Conservation (phyloP, 345 rosid genomes). For the Noccaea bulbosa region DNA sequence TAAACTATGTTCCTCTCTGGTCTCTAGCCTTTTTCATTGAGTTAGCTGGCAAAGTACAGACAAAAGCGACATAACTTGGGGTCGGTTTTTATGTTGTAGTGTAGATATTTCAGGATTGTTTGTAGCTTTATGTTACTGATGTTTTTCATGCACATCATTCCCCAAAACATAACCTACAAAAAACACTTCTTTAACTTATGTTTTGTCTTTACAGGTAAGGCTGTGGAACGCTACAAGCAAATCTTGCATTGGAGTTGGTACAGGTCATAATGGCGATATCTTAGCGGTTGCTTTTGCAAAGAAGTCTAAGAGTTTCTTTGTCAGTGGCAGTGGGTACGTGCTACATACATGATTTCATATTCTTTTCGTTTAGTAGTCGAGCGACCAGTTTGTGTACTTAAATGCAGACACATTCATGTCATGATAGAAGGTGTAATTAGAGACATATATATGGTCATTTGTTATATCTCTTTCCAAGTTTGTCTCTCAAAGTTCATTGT, state of each 20-base stretch:
- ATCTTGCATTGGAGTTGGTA: slow-evolving; percentile 84
- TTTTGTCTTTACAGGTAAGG: slow-evolving; percentile 65
- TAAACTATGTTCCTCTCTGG: slow-evolving; percentile 1
- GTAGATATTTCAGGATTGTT: neutral
- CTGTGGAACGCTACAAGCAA: slow-evolving; percentile 75
- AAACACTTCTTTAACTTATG: neutral
- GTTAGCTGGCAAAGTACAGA: slow-evolving; percentile 12
- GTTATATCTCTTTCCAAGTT: neutral
- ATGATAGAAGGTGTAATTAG: slow-evolving; percentile 16
- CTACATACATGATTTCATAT: slow-evolving; percentile 17
- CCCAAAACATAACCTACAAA: slow-evolving; percentile 11
- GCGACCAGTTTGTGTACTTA: slow-evolving; percentile 10
- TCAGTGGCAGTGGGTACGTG: slow-evolving; percentile 91
- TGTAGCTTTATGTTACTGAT: slow-evolving; percentile 9
- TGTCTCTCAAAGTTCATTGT: slow-evolving; percentile 11
- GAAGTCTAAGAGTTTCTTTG: slow-evolving; percentile 66
- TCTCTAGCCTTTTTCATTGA: slow-evolving; percentile 8
- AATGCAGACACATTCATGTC: slow-evolving; percentile 1
- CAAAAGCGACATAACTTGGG: slow-evolving; percentile 25
- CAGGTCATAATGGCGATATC: slow-evolving; percentile 89
- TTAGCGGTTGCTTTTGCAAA: slow-evolving; percentile 92
- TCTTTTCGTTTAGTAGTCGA: slow-evolving; percentile 6
- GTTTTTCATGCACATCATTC: slow-evolving; percentile 9
- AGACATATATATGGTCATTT: slow-evolving; percentile 17
- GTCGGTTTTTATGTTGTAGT: neutral